These are phyloP conservation scores for Penicillium sp. DNA, from an alignment of 2,329 filamentous ascomycete species.

Conservation along the genomic window DNA sequence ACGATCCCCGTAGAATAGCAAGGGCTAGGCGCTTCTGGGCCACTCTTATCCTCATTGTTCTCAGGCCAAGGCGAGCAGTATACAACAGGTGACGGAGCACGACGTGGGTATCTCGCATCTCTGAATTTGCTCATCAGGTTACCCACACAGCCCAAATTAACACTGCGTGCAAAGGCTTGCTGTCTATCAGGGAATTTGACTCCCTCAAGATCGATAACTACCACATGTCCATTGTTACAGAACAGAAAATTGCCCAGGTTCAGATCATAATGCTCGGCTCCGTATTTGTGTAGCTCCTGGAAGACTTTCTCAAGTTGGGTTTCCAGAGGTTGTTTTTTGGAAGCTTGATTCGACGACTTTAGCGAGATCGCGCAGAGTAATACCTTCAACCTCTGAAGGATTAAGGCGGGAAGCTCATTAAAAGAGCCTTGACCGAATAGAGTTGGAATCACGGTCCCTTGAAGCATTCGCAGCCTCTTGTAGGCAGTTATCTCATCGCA, in stretches of 20 bases:
- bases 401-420: slow-evolving; percentile 3
- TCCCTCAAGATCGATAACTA: slow-evolving; percentile 8
- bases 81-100: too few species aligned
- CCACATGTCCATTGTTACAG: slow-evolving; percentile 3
- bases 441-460: slow-evolving; percentile 1
- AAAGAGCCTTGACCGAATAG: slow-evolving; percentile 5
- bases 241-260: slow-evolving; percentile 10
- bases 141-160: too few species aligned
- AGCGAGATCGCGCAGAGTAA: slow-evolving; percentile 6
- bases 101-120: too few species aligned
- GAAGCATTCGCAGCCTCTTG: background rate
- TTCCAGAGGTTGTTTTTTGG: background rate
- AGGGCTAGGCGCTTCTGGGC: too few species aligned
- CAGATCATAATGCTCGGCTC: slow-evolving; percentile 7
- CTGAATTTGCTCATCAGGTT: too few species aligned
- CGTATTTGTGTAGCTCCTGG: background rate
- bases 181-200: slow-evolving; percentile 5
- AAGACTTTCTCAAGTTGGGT: background rate
- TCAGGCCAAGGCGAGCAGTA: too few species aligned
- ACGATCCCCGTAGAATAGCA: too few species aligned
- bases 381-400: slow-evolving; percentile 6
- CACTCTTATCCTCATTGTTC: too few species aligned
- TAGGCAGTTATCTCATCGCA: too few species aligned
- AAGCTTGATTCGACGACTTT: background rate
- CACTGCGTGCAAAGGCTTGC: background rate